Conservation (phyloP, 495 filamentous ascomycete species). For the Penicillium robsamsonii region DNA sequence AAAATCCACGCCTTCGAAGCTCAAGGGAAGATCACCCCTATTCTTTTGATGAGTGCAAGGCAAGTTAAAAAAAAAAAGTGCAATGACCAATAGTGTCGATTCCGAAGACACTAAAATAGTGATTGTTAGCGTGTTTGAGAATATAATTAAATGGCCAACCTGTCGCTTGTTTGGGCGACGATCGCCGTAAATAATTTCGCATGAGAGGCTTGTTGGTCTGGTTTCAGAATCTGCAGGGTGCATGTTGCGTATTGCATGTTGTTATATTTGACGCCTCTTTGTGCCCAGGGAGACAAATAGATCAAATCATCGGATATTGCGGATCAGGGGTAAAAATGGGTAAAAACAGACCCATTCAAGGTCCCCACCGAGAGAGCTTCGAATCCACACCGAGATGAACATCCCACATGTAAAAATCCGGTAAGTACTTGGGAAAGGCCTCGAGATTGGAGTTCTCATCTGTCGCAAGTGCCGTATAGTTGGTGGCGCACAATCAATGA, state of each 20-base stretch:
- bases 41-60: conserved; percentile 3
- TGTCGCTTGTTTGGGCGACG: conserved; percentile 25
- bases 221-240: conserved; percentile 25
- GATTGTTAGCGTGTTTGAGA: conserved; percentile 30
- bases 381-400: neutral
- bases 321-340: conserved; percentile 13
- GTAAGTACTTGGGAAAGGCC: no score
- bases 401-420: no score
- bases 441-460: neutral
- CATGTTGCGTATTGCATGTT: conserved; percentile 9
- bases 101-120: conserved; percentile 17
- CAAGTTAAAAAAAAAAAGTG: neutral
- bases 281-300: neutral
- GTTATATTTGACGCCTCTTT: neutral
- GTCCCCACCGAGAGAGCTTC: conserved; percentile 24
- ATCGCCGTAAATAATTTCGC: conserved; percentile 35
- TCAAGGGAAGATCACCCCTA: conserved; percentile 12
- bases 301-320: conserved; percentile 1
- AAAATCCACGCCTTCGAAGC: conserved; percentile 20
- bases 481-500: neutral
- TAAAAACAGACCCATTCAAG: conserved; percentile 24
- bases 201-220: conserved; percentile 28
- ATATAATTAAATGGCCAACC: conserved; percentile 14
- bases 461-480: conserved; percentile 1
- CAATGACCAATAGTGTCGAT: conserved; percentile 16